Base-by-base conservation (phyloP, 805 yeast species). In the Yamadazyma philogaea region DNA sequence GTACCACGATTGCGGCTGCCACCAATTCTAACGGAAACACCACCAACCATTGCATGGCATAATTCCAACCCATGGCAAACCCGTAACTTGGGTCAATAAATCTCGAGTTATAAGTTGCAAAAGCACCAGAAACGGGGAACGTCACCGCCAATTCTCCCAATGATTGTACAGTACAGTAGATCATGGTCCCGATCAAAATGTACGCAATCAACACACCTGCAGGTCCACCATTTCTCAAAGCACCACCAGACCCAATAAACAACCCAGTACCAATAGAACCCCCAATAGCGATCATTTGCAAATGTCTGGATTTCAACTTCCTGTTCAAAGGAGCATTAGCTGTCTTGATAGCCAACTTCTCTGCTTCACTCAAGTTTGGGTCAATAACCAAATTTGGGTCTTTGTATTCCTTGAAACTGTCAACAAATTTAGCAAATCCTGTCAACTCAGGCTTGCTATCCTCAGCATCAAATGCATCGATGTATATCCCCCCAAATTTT, bases 241-340 rank as follows among this genome's bases (percentile, higher is more conserved):
- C 77, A 19, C 74, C 63, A 49, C 87, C 87, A 2, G 88, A 77
- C 58, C 89, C 89, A 31, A 87, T 82, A 48, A 87, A 80, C 42
- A 87, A 70, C 59, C 93, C 95, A n/a, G 93, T 84, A 55, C 95
- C 96, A 53, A 87, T 85, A 46, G 85, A 77, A 39, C 91, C 90
- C 53, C 91, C 93, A 50, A 82, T 77, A 27, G 87, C 80, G 47
- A 82, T 75, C 77, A 82, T 79, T 50, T 80, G 79, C 53, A 82
- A 64, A 59, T 86, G 91, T 57, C 91, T 74, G 34, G 77, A 72
- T 52, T 78, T 80, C 40, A 82, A 69, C 10, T 72, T 59, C 49
- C 84, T 66, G 27, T 72, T 61, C 44, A 75, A 63, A 12, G 81
- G 81, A 37, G 79, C 63, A 50, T 66, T 69, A 19, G 79, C 73